Conservation (phyloP, 1,139 yeast species). For the Kluyveromyces marxianus region DNA sequence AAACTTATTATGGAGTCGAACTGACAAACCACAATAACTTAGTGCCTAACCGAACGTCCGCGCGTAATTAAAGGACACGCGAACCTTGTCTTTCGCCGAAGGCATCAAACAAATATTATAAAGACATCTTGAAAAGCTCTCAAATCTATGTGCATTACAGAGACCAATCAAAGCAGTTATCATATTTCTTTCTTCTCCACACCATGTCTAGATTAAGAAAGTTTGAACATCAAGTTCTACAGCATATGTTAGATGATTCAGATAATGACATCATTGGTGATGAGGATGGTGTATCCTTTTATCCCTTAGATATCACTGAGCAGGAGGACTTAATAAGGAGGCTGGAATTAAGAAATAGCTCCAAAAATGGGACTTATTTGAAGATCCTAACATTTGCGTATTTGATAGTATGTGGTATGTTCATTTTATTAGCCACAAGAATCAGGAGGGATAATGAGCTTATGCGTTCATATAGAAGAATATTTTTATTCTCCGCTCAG, state of each 20-base stretch:
- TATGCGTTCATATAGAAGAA: slow-evolving; percentile 5
- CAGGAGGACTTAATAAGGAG: slow-evolving; percentile 26
- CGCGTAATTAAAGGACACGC: too few relatives aligned
- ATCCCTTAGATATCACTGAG: slow-evolving; percentile 27
- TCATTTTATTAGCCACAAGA: slow-evolving; percentile 17
- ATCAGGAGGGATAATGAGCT: slow-evolving; percentile 8
- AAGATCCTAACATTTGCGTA: slow-evolving; percentile 17
- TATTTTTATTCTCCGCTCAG: slow-evolving; percentile 18
- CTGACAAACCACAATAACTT: too few relatives aligned
- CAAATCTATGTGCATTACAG: too few relatives aligned
- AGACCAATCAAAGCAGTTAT: too few relatives aligned
- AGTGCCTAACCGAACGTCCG: too few relatives aligned
- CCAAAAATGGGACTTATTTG: slow-evolving; percentile 17
- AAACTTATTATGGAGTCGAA: too few relatives aligned
- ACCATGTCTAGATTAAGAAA: slow-evolving; percentile 25
- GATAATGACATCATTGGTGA: slow-evolving; percentile 6
- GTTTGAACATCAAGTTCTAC: slow-evolving; percentile 16
- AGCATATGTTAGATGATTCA: slow-evolving; percentile 8
- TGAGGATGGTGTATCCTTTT: slow-evolving; percentile 8
- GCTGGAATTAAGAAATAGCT: slow-evolving; percentile 18
- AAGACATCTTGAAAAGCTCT: too few relatives aligned
- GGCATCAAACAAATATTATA: too few relatives aligned
- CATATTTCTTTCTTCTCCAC: too few relatives aligned
- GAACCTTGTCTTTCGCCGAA: too few relatives aligned
- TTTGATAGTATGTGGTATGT: slow-evolving; percentile 19